These are phyloP conservation scores for Flammula alnicola DNA, from an alignment of 1,284 basidiomycete species.

Conservation along the genomic window DNA sequence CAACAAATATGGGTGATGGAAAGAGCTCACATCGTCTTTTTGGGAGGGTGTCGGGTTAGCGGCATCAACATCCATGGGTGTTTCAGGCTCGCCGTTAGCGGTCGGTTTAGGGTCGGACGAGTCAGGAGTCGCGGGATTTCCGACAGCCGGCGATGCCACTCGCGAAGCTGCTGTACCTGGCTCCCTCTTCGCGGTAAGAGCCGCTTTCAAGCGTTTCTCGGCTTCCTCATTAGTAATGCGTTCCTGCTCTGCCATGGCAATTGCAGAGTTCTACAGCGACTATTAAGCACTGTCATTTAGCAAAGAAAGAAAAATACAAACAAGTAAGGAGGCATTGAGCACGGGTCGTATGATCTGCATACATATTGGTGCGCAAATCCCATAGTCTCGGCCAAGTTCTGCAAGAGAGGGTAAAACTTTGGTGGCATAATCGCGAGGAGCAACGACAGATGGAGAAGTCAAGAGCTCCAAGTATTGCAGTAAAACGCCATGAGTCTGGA, in stretches of 20 bases:
- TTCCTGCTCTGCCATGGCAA: slow-evolving; percentile 67
- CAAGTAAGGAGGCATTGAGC: slow-evolving; percentile 67
- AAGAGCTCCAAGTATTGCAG: slow-evolving; percentile 78
- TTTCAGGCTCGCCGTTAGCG: slow-evolving; percentile 46
- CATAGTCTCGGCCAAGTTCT: slow-evolving; percentile 75
- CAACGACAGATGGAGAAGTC: slow-evolving; percentile 63
- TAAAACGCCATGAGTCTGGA: slow-evolving; percentile 76
- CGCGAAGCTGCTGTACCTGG: slow-evolving; percentile 59
- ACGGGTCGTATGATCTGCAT: slow-evolving; percentile 92
- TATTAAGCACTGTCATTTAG: slow-evolving; percentile 5
- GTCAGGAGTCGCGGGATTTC: slow-evolving; percentile 35
- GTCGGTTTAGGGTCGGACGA: slow-evolving; percentile 31
- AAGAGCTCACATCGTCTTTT: slow-evolving; percentile 41
- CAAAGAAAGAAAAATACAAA: slow-evolving; percentile 37
- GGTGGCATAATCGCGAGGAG: slow-evolving; percentile 64
- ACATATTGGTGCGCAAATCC: slow-evolving; percentile 81
- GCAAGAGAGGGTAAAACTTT: slow-evolving; percentile 73
- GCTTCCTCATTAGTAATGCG: slow-evolving; percentile 70
- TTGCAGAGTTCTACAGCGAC: slow-evolving; percentile 55
- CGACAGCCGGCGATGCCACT: slow-evolving; percentile 60
- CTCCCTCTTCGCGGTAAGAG: slow-evolving; percentile 75
- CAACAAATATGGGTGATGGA: neutral
- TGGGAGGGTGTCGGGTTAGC: slow-evolving; percentile 23
- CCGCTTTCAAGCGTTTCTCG: slow-evolving; percentile 77
- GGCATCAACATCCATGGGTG: slow-evolving; percentile 54